Evolutionary conservation across 163 green algal genomes (phyloP), one percentile per base, ranked within the genome.

Genomic region (Prototheca stagnorum): DNA sequence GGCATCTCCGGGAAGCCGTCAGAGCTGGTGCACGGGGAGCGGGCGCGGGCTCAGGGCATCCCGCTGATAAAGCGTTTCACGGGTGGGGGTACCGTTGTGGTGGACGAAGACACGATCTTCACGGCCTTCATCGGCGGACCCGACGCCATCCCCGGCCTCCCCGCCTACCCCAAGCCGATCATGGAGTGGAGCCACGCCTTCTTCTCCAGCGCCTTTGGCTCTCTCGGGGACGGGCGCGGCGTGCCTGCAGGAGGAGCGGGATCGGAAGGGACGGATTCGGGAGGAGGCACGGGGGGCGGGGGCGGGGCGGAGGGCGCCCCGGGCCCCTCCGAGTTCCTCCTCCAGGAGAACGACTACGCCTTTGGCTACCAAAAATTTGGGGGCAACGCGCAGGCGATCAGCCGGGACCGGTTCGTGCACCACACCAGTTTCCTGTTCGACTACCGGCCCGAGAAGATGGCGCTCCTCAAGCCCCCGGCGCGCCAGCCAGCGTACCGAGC

Each of bases 381-480:
- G 3, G 90, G 90, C 51, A 98, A 98, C 51, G 90, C 90, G 4
- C 90, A 98, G 65, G 80, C 81, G 46, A 97, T 98, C 53, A 90
- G 77, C 2, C 84, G 82, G 36, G 48, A 73, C 21, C 64, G 86
- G 15, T 97, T 76, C 69, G 51, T 98, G 53, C 90, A 98, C 66
- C 90, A 98, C 74, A 98, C 90, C n/a, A 93, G 79, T 2, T 80
- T 97, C 17, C 72, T 98, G 3, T 98, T 83, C 83, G 77, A 93
- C 56, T 94, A 75, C 57, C 19, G 82, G 21, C 21, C 44, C 0
- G 39, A 62, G 3, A 60, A 59, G 47, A 96, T 96, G 86, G 42
- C n/a, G 0, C 54, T 84, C 5, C 68, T 96, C 4, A 71, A 75
- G 35, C 67, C 83, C 4, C 88, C 88, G 1, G 20, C 34, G 4